These are phyloP conservation scores for Diplocarpon mali DNA, from an alignment of 2,329 filamentous ascomycete species.

Conservation along the genomic window DNA sequence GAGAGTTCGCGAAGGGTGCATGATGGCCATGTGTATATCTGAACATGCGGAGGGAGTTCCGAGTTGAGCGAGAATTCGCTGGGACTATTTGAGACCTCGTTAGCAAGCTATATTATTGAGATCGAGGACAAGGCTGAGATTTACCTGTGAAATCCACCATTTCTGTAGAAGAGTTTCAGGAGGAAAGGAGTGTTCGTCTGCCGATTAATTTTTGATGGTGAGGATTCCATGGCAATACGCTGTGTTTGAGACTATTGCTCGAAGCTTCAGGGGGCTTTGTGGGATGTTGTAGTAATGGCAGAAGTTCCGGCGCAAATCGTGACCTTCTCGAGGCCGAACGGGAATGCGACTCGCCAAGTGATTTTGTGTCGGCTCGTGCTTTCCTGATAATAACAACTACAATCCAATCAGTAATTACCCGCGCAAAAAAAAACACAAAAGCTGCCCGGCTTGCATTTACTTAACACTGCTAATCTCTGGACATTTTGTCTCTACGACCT, in stretches of 20 bases:
- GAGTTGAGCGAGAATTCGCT: slow-evolving; percentile 52
- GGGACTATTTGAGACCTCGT: slow-evolving; percentile 30
- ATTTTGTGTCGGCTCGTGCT: neutral
- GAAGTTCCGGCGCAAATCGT: slow-evolving; percentile 13
- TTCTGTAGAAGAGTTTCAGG: slow-evolving; percentile 74
- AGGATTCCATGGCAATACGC: slow-evolving; percentile 26
- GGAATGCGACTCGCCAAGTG: slow-evolving; percentile 9
- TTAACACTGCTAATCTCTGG: too few species aligned
- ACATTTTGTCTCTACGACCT: neutral
- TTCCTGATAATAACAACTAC: too few species aligned
- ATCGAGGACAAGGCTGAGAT: slow-evolving; percentile 15
- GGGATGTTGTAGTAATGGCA: slow-evolving; percentile 2
- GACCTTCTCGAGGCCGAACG: neutral
- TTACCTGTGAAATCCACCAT: slow-evolving; percentile 60
- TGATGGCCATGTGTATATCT: slow-evolving; percentile 77
- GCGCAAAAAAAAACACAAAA: too few species aligned
- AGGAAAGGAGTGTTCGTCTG: slow-evolving; percentile 70
- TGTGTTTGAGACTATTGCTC: slow-evolving; percentile 7
- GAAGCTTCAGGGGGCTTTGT: slow-evolving; percentile 5
- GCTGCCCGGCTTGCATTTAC: too few species aligned
- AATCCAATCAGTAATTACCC: too few species aligned
- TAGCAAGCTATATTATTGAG: neutral
- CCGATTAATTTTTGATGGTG: slow-evolving; percentile 45
- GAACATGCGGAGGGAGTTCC: slow-evolving; percentile 54
- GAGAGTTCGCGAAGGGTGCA: slow-evolving; percentile 75